phyloP scores from a whole-genome alignment of 2,329 filamentous ascomycete species.

The Sporothrix dimorphospora region DNA sequence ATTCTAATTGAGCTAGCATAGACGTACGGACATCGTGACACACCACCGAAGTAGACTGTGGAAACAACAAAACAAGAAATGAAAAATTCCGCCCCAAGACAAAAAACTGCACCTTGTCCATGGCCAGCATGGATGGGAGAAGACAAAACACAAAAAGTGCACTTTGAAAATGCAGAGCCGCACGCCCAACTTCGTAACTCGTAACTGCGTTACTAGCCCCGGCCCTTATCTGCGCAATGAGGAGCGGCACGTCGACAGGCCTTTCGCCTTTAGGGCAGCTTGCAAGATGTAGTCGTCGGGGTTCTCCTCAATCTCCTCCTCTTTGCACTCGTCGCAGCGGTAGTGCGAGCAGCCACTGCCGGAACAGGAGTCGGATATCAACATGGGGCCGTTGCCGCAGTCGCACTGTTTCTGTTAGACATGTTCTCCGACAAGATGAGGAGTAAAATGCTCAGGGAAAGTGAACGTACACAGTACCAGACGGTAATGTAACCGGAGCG shows the following conservation, averaged over 20 bases:
- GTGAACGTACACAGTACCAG: conserved; percentile 1
- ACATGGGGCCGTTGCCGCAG: conserved; percentile 14
- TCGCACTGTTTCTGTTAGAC: background rate
- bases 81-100: background rate
- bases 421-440: background rate
- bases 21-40: background rate
- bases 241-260: background rate
- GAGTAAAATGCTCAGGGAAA: background rate
- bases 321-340: background rate
- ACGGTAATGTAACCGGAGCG: background rate
- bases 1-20: background rate
- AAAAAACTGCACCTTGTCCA: background rate
- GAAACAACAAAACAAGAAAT: background rate
- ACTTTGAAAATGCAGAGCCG: background rate
- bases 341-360: background rate
- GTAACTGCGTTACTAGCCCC: background rate
- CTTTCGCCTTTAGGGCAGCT: background rate
- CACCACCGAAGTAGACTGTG: background rate
- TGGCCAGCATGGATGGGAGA: background rate
- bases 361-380: background rate
- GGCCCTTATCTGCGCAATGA: background rate
- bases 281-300: conserved; percentile 11
- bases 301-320: conserved; percentile 17
- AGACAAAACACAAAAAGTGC: background rate
- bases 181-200: background rate